These are phyloP conservation scores for Pythium volutum DNA, from an alignment of 352 stramenopile species.

Conservation along the genomic window DNA sequence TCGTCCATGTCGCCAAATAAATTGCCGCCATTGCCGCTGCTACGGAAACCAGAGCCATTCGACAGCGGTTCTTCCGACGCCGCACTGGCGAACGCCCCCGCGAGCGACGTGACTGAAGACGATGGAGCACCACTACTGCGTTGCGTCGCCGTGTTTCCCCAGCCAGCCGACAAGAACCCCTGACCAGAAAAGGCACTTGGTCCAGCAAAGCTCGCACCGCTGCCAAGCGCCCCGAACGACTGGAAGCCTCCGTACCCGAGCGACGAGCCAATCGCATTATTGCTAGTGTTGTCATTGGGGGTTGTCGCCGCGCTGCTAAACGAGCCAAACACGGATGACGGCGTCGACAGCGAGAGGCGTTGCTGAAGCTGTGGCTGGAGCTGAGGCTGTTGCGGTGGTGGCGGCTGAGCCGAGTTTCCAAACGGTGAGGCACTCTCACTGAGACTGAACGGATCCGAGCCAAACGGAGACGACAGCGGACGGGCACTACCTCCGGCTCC, in stretches of 20 bases:
- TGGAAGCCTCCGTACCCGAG: constrained; percentile 65
- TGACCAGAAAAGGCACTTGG: constrained; percentile 21
- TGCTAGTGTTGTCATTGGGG: background rate
- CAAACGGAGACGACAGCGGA: constrained; percentile 20
- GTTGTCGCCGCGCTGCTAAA: background rate
- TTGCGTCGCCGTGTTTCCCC: constrained; percentile 36
- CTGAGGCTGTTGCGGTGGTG: background rate
- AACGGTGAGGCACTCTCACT: constrained; percentile 6
- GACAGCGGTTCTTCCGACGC: constrained; percentile 7
- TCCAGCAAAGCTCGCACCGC: constrained; percentile 28
- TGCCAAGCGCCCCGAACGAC: constrained; percentile 47
- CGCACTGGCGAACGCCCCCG: background rate
- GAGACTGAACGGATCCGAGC: constrained; percentile 25
- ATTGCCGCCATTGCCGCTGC: background rate
- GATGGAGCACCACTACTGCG: background rate
- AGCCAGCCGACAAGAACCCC: constrained; percentile 38
- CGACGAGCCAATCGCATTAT: constrained; percentile 34
- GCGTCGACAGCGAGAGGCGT: constrained; percentile 11
- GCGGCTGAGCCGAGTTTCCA: background rate
- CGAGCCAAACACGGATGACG: constrained; percentile 21
- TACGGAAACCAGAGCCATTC: background rate
- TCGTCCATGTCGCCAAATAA: constrained; percentile 57
- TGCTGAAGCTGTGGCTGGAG: background rate
- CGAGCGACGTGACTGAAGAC: constrained; percentile 12
- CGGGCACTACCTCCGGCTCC: too few relatives aligned